A percentile compares a stretch with the other conserved stretches of the same genome.
Evolutionary conservation across 176 grass and related monocot species (phyloP).

Genomic region (Musa schizocarpa): DNA sequence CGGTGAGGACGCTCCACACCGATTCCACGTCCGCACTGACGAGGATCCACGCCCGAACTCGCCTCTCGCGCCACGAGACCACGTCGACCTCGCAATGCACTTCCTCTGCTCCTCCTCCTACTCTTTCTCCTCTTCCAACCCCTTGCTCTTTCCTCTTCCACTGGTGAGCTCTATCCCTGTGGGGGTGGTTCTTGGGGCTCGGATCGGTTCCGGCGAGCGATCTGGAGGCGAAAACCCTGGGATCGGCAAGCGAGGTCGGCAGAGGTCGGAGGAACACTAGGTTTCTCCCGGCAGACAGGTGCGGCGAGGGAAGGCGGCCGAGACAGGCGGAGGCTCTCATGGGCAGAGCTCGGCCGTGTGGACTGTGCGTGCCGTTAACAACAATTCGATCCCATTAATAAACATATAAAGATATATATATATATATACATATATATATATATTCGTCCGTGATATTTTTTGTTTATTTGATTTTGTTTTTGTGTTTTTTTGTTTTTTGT

Average conservation of each 20-base stretch:
- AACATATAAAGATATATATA: neutral
- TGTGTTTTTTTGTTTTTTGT: neutral
- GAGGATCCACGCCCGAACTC: conserved; percentile 47
- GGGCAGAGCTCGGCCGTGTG: conserved; percentile 28
- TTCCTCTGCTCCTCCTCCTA: neutral
- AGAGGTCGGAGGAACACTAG: conserved; percentile 8
- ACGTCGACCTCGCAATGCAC: conserved; percentile 84
- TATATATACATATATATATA: neutral
- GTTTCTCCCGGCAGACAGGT: neutral
- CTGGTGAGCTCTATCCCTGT: conserved; percentile 11
- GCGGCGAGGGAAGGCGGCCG: conserved; percentile 29
- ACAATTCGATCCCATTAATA: conserved; percentile 3
- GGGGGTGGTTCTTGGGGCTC: neutral
- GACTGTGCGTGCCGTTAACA: conserved; percentile 26
- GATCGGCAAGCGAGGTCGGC: neutral
- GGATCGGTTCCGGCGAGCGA: conserved; percentile 10
- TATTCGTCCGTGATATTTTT: too few relatives aligned
- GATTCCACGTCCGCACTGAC: conserved; percentile 73
- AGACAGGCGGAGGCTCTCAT: conserved; percentile 30
- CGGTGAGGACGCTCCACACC: conserved; percentile 83
- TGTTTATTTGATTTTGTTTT: too few relatives aligned
- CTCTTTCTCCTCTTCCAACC: neutral
- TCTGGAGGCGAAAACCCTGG: neutral
- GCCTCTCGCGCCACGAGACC: conserved; percentile 87
- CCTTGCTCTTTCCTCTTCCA: conserved; percentile 12